Conservation (phyloP, 306 rosid species). For the Quercus cerris region DNA sequence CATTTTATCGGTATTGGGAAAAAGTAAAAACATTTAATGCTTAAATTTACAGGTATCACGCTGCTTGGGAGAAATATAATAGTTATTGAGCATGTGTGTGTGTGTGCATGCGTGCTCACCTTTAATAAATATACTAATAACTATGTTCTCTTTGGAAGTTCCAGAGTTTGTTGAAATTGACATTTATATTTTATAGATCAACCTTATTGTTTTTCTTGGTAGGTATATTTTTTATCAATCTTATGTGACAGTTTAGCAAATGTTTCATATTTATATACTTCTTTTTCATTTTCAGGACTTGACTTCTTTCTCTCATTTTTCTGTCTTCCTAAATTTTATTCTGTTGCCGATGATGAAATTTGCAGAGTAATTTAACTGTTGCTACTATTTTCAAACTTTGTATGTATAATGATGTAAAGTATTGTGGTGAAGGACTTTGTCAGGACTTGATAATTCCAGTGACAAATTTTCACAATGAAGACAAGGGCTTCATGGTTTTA, state of each 20-base stretch:
- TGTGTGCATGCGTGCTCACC: background rate
- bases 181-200: background rate
- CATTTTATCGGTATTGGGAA: constrained; percentile 46
- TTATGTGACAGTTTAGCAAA: background rate
- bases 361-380: background rate
- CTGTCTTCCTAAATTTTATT: background rate
- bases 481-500: constrained; percentile 82
- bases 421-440: constrained; percentile 51
- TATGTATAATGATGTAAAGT: constrained; percentile 4
- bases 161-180: background rate
- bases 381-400: constrained; percentile 1
- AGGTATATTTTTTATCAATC: background rate
- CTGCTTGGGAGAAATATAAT: background rate
- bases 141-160: background rate
- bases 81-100: background rate
- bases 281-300: background rate
- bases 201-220: background rate
- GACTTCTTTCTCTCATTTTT: background rate
- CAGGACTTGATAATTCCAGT: constrained; percentile 91
- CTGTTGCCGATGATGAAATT: background rate
- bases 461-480: constrained; percentile 78
- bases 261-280: background rate
- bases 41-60: constrained; percentile 15
- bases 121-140: background rate
- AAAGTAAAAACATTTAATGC: constrained; percentile 11